Evolutionary conservation across 371 early-diverging fungal genomes (phyloP).

Genomic region (Mycotypha africana): DNA sequence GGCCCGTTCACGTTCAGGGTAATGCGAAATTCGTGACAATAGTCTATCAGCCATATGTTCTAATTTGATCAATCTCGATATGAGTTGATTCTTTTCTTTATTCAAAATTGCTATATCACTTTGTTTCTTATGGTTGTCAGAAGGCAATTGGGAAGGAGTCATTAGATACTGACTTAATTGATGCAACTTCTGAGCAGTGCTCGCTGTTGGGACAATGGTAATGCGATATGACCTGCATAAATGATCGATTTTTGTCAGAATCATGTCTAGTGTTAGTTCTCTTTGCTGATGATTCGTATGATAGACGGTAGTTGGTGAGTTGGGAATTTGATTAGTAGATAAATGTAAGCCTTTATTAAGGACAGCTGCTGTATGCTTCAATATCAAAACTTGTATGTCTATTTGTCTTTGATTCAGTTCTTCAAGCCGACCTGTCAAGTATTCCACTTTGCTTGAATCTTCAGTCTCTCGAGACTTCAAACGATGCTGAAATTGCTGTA

Average conservation of each 20-base stretch:
- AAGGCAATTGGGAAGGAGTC: no score
- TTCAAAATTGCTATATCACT: no score
- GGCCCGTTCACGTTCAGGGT: slow-evolving; percentile 14
- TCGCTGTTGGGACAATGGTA: not conserved
- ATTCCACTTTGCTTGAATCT: slow-evolving; percentile 58
- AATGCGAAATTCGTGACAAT: slow-evolving; percentile 12
- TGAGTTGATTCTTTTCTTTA: slow-evolving; percentile 3
- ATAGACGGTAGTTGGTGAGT: no score
- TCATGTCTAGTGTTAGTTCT: no score
- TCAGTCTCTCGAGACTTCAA: slow-evolving; percentile 11
- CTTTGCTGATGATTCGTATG: no score
- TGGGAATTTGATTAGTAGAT: no score
- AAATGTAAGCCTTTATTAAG: slow-evolving; percentile 39
- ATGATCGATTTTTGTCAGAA: no score
- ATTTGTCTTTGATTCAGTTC: slow-evolving; percentile 51
- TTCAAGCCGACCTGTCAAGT: slow-evolving; percentile 60
- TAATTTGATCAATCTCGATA: slow-evolving; percentile 18
- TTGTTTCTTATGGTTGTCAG: no score
- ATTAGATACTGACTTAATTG: not conserved
- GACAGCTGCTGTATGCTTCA: slow-evolving; percentile 66
- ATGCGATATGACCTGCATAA: not conserved
- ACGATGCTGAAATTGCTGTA: slow-evolving; percentile 62
- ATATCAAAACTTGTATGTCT: slow-evolving; percentile 52
- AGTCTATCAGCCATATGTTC: slow-evolving; percentile 19
- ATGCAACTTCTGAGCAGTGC: not conserved